A percentile compares a stretch with the other conserved stretches of the same genome.
Evolutionary conservation across 495 filamentous ascomycete species (phyloP).

Genomic region (Talaromyces stipitatus): DNA sequence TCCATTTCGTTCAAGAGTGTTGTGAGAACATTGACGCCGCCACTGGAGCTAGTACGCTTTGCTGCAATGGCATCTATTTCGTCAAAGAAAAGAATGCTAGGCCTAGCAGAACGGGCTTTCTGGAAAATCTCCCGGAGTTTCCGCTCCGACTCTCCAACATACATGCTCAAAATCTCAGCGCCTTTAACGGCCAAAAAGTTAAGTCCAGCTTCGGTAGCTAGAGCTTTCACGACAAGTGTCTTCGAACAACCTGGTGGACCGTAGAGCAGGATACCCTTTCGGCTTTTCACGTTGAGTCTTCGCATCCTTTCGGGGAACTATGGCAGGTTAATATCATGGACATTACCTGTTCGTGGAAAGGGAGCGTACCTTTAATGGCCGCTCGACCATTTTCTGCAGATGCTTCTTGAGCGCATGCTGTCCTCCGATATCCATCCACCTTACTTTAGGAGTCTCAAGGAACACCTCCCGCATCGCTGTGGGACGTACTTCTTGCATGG

Average conservation of each 20-base stretch:
- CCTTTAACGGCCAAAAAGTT: conserved; percentile 97
- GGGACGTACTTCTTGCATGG: conserved; percentile 56
- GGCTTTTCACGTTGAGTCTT: conserved; percentile 54
- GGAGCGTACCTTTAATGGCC: conserved; percentile 54
- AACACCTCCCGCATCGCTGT: conserved; percentile 89
- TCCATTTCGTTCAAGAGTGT: conserved; percentile 95
- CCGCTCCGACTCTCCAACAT: conserved; percentile 93
- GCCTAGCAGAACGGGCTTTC: conserved; percentile 76
- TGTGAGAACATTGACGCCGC: conserved; percentile 74
- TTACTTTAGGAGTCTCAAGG: conserved; percentile 76
- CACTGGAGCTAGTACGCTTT: conserved; percentile 49
- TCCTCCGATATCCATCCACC: conserved; percentile 87
- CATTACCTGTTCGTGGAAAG: background rate
- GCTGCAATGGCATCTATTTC: conserved; percentile 94
- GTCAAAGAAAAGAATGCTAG: conserved; percentile 96
- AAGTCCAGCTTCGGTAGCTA: conserved; percentile 83
- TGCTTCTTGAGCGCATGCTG: conserved; percentile 70
- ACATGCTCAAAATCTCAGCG: conserved; percentile 94
- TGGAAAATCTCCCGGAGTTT: conserved; percentile 81
- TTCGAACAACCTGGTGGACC: conserved; percentile 96
- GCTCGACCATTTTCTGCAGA: conserved; percentile 56
- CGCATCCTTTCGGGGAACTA: conserved; percentile 54
- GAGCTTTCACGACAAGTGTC: conserved; percentile 85
- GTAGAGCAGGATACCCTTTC: conserved; percentile 83
- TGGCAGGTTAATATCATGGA: conserved; percentile 3